These are phyloP conservation scores for Lactuca sativa DNA, from an alignment of 129 eudicot genomes.

Conservation along the genomic window DNA sequence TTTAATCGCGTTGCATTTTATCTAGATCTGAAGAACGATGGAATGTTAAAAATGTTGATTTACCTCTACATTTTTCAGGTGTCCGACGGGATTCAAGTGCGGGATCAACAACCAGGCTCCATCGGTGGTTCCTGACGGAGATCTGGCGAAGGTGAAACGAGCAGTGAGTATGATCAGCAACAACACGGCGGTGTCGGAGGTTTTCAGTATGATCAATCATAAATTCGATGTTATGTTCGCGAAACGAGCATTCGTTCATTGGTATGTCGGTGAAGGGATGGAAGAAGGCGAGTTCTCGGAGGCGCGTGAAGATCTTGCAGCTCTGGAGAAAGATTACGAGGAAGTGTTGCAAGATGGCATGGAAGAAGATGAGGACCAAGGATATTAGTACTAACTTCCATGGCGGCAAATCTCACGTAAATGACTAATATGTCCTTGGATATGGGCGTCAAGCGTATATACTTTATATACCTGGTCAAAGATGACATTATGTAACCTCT, in stretches of 20 bases:
- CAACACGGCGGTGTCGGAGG: constrained; percentile 71
- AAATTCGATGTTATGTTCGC: constrained; percentile 57
- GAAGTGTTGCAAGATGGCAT: constrained; percentile 54
- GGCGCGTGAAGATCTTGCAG: constrained; percentile 79
- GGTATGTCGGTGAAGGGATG: constrained; percentile 79
- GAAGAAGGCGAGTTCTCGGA: constrained; percentile 78
- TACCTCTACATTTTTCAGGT: constrained; percentile 35
- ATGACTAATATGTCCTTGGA: constrained; percentile 4
- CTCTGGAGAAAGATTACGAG: constrained; percentile 63
- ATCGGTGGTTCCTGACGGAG: constrained; percentile 64
- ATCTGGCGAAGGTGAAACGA: constrained; percentile 59
- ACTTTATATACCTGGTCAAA: neutral
- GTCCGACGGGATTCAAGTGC: constrained; percentile 79
- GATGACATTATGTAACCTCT: constrained; percentile 8
- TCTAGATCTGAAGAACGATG: neutral
- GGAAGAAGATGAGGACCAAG: constrained; percentile 41
- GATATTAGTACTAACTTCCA: constrained; percentile 30
- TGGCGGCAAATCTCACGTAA: constrained; percentile 10
- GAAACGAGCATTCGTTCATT: constrained; percentile 69
- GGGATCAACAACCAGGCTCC: constrained; percentile 68
- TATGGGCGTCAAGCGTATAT: neutral
- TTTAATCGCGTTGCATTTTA: neutral
- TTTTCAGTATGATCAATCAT: constrained; percentile 56
- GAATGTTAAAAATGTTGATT: constrained; percentile 5
- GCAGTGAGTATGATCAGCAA: constrained; percentile 83